Evolutionary conservation across 164 flowering plant species (phyloP), one percentile per base, ranked within the genome.

Genomic region (Liriodendron chinense): DNA sequence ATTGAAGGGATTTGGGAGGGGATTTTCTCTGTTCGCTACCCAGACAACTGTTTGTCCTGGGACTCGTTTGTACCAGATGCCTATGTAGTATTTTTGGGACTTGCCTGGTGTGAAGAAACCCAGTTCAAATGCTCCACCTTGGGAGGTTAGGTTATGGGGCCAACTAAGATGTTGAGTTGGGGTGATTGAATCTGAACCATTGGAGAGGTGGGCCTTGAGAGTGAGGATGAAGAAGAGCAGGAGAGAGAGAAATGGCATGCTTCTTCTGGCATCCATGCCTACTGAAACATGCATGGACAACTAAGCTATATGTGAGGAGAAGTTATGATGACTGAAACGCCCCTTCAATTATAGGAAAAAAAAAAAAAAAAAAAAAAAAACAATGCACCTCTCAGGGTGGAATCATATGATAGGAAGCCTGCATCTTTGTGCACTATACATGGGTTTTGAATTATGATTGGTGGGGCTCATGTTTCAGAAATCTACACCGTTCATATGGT

Each of bases 81-180:
- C 83, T 4, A 81, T 72, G 62, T 81, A 81, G 24, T 78, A 72
- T 68, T 65, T 72, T 1, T 43, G 70, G 20, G 78, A 81, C 7
- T 75, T 78, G 65, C 78, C 83, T 47, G 80, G 78, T 13, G 50
- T 69, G 78, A 81, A 78, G 77, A 75, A 81, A 57, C 83, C 83
- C 71, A 81, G 78, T 70, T 78, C 80, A 69, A 78, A 78, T 23
- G 49, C 50, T 0, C 73, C 77, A 63, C 63, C 76, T 23, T 69
- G 5, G 64, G 80, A 78, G 57, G 48, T 43, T 22, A 78, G 69
- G 47, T 76, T 78, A 7, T 78, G 73, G 63, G 73, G 73, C 21
- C 80, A 76, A 13, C 68, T 43, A 21, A 78, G 59, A 25, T 73
- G 63, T 68, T 78, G 69, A 48, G 70, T 70, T 63, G 28, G 73